Percentiles rank a stretch among this genome's conserved stretches.
Evolutionary conservation across 257 asterid genomes (phyloP).

Genomic region (Rubia yunnanensis): DNA sequence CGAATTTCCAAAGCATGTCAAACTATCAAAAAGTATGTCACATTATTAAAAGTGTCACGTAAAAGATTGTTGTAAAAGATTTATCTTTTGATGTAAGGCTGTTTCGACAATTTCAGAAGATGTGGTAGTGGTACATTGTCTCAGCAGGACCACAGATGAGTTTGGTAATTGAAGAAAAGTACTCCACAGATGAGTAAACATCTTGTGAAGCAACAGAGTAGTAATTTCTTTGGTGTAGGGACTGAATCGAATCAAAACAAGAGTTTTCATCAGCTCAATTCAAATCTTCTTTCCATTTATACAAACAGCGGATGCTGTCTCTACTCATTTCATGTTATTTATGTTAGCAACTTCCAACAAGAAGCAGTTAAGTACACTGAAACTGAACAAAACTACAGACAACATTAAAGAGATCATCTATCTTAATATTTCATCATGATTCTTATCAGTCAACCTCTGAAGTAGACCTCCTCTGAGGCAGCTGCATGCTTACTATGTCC

Average conservation of each 20-base stretch:
- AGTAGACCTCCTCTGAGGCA: constrained; percentile 49
- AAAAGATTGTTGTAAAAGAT: too few species aligned
- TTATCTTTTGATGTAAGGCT: too few species aligned
- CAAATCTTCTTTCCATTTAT: neutral
- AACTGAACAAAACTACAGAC: neutral
- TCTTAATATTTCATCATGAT: too few species aligned
- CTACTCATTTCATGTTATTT: neutral
- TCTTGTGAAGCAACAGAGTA: too few species aligned
- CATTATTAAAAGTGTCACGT: neutral
- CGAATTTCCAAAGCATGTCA: too few species aligned
- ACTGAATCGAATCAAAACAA: neutral
- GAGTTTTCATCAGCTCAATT: neutral
- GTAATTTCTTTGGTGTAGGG: too few species aligned
- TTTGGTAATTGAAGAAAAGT: neutral
- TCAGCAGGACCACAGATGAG: too few species aligned
- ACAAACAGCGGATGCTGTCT: neutral
- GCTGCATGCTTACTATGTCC: constrained; percentile 69
- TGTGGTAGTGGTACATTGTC: too few species aligned
- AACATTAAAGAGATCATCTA: neutral
- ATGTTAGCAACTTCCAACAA: neutral
- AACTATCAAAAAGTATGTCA: too few species aligned
- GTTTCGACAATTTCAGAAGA: too few species aligned
- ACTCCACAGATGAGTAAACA: too few species aligned
- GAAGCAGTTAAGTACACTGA: neutral
- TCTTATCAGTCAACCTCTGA: constrained; percentile 25